A percentile compares a stretch with the other conserved stretches of the same genome.
Evolutionary conservation across 2,329 filamentous ascomycete species (phyloP).

Genomic region (Fusarium virguliforme): DNA sequence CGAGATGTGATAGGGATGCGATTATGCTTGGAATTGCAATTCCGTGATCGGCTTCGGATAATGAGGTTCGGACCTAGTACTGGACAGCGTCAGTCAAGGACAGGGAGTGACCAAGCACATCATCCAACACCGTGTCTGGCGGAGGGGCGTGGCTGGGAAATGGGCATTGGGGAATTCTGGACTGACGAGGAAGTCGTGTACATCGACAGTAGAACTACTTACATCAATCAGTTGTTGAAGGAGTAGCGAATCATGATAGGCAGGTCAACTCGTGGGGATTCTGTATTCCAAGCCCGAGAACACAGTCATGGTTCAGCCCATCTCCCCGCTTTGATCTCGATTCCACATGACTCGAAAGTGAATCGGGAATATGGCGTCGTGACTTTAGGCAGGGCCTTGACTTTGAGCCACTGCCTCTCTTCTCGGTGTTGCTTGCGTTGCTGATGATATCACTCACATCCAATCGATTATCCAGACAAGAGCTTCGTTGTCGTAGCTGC

Average conservation of each 20-base stretch:
- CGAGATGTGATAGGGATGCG: constrained; percentile 6
- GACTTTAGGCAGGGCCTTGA: constrained; percentile 18
- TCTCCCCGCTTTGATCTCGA: constrained; percentile 27
- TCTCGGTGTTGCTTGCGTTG: constrained; percentile 2
- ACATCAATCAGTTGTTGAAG: neutral
- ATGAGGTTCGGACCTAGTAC: neutral
- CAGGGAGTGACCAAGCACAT: neutral
- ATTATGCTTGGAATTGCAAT: constrained; percentile 3
- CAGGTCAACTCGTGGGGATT: neutral
- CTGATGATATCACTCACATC: constrained; percentile 14
- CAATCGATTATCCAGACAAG: constrained; percentile 9
- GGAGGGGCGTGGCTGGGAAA: neutral
- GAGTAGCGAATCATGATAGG: neutral
- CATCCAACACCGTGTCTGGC: neutral
- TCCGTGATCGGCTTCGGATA: constrained; percentile 18
- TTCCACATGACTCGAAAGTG: constrained; percentile 36
- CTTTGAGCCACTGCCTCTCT: constrained; percentile 14
- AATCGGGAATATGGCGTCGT: constrained; percentile 10
- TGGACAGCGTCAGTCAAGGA: neutral
- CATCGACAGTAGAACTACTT: neutral
- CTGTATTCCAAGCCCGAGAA: neutral
- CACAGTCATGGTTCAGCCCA: constrained; percentile 8
- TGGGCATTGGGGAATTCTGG: neutral
- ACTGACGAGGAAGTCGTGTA: neutral
- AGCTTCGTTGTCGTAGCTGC: neutral